A percentile compares a stretch with the other conserved stretches of the same genome.
These are phyloP conservation scores for Saccharomycopsis malanga DNA, from an alignment of 805 yeast genomes.

Conservation along the genomic window DNA sequence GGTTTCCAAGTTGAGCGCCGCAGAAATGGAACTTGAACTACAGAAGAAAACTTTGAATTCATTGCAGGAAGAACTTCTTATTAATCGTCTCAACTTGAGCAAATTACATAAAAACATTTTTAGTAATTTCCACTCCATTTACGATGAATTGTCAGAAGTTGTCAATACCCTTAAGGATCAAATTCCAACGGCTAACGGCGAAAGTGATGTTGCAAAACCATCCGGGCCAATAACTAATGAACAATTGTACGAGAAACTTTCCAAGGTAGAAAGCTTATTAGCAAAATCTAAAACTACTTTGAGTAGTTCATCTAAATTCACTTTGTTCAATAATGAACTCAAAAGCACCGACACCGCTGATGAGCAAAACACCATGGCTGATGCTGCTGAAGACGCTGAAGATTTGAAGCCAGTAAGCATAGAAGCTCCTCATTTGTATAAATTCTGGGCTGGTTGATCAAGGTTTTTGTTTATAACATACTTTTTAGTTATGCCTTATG, in stretches of 20 bases:
- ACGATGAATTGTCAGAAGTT: constrained; percentile 39
- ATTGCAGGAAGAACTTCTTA: constrained; percentile 59
- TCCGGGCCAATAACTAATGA: constrained; percentile 10
- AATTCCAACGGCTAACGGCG: not conserved
- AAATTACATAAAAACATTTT: constrained; percentile 37
- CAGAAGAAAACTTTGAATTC: constrained; percentile 54
- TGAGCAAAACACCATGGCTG: constrained; percentile 24
- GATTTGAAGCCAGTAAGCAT: constrained; percentile 49
- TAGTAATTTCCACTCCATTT: constrained; percentile 30
- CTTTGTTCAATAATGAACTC: constrained; percentile 11
- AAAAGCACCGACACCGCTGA: constrained; percentile 8
- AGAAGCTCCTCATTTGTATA: constrained; percentile 54
- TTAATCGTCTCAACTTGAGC: constrained; percentile 60
- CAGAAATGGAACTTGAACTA: constrained; percentile 59
- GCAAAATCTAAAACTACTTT: constrained; percentile 6
- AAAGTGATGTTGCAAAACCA: not conserved
- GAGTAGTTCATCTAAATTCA: constrained; percentile 3
- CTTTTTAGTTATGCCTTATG: too few relatives aligned
- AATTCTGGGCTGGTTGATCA: constrained; percentile 55
- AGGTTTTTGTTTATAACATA: too few relatives aligned
- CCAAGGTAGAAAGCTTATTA: constrained; percentile 4
- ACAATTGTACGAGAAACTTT: constrained; percentile 3
- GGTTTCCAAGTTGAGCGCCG: constrained; percentile 46
- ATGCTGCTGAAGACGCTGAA: constrained; percentile 33
- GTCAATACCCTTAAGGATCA: constrained; percentile 27